phyloP scores from a whole-genome alignment of 164 flowering plant genomes.

The Aristolochia fimbriata region DNA sequence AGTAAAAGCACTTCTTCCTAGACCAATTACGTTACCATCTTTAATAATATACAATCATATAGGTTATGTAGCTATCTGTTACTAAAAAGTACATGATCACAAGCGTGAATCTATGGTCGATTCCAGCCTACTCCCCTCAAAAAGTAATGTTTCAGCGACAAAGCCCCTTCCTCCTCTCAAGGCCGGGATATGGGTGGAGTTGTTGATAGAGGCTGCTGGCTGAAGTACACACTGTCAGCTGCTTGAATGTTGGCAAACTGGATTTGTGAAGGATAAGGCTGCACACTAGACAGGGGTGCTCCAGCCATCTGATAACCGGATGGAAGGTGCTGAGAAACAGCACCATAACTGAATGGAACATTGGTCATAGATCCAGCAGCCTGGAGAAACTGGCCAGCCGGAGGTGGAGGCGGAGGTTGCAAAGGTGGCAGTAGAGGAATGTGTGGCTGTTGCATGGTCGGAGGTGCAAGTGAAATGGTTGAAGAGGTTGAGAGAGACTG shows the following conservation, averaged over 20 bases:
- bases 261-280: slow-evolving; percentile 34
- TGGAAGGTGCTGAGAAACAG: slow-evolving; percentile 21
- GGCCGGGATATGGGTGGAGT: slow-evolving; percentile 58
- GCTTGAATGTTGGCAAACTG: slow-evolving; percentile 49
- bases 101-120: neutral
- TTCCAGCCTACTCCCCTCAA: too few relatives aligned
- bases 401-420: slow-evolving; percentile 45
- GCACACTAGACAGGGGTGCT: slow-evolving; percentile 28
- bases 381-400: slow-evolving; percentile 44
- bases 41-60: too few relatives aligned
- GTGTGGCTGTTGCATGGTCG: slow-evolving; percentile 11
- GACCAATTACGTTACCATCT: too few relatives aligned
- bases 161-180: slow-evolving; percentile 4
- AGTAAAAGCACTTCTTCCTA: too few relatives aligned
- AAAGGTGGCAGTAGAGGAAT: slow-evolving; percentile 13
- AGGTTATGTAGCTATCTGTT: too few relatives aligned
- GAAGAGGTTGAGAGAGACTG: slow-evolving; percentile 23
- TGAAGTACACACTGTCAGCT: slow-evolving; percentile 52
- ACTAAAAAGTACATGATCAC: too few relatives aligned
- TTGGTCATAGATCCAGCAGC: slow-evolving; percentile 36
- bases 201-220: slow-evolving; percentile 54
- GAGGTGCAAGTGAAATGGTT: slow-evolving; percentile 34
- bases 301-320: slow-evolving; percentile 36
- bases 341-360: slow-evolving; percentile 38
- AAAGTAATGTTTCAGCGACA: neutral